Base-by-base conservation (phyloP, 2,329 filamentous ascomycete species). In the Aspergillus spinulosporus region DNA sequence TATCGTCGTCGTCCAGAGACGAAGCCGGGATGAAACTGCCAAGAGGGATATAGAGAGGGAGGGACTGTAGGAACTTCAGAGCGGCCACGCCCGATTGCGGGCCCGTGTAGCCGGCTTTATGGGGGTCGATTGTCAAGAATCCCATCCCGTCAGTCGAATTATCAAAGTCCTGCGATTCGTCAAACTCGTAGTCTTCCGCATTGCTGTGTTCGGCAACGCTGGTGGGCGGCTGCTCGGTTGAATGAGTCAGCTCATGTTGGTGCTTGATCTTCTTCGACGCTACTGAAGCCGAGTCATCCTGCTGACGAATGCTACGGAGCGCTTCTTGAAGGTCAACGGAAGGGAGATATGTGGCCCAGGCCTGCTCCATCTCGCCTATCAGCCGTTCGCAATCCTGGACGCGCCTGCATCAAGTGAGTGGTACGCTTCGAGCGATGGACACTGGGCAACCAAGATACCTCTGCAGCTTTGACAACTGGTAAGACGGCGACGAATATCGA, bases 131-230 rank as follows among this genome's bases (percentile, higher is more conserved):
- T 2, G 61, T 63, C 21, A 63, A 43, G 11, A 60, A 63, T 1
- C 59, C 61, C 61, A 63, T 63, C 15, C 61, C 61, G 37, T 62
- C 61, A 11, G 58, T 63, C 7, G 59, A 62, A 32, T 62, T 63
- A 40, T 62, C 59, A 37, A 63, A 62, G 39, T 62, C 61, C 45
- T 61, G 61, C 7, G 61, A 63, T 32, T 63, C 61, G 45, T 63
- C 61, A 15, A 63, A 63, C 53, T 63, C 61, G 43, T 62, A 63
- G 48, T 62, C 61, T 31, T 63, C 61, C 2, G 61, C 61, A 29
- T 63, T 63, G 47, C 57, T 63, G 46, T 57, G 59, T 32, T 63
- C 61, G 1, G 53, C 58, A 37, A 62, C 54, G 45, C 49, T 48
- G 42, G 53, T 52, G 6, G 61, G 59, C 7, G 56, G 55, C 48